Conservation (phyloP, 441 rosid genomes). For the Syzygium malaccense region DNA sequence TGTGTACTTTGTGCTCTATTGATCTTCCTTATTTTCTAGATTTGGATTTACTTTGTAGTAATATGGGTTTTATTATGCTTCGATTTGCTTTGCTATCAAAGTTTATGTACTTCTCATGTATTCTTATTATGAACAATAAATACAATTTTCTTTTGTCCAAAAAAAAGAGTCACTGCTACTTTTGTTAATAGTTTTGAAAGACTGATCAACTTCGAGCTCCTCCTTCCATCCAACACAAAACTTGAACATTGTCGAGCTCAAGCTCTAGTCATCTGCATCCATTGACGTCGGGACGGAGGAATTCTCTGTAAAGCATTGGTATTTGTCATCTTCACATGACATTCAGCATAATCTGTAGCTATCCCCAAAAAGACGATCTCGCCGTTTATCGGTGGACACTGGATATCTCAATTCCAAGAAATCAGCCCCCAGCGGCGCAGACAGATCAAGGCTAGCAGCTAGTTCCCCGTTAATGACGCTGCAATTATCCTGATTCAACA, state of each 20-base stretch:
- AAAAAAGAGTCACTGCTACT: background rate
- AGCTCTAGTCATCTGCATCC: no score
- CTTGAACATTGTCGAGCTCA: background rate
- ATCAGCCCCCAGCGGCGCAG: background rate
- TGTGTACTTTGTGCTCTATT: no score
- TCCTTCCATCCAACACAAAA: background rate
- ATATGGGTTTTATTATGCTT: no score
- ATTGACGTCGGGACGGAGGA: background rate
- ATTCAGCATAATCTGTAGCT: background rate
- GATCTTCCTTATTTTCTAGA: no score
- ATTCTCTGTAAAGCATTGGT: background rate
- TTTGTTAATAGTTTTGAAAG: background rate
- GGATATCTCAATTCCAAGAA: background rate
- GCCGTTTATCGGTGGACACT: background rate
- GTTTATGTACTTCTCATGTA: no score
- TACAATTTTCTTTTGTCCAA: no score
- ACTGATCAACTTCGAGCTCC: background rate
- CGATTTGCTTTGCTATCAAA: no score
- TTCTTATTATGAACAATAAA: no score
- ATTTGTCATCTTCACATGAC: background rate
- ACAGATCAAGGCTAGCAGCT: background rate
- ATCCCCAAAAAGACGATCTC: background rate
- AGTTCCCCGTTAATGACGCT: background rate
- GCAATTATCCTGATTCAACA: background rate
- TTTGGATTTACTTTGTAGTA: no score